Conservation (phyloP, 1,284 basidiomycete species). For the Naganishia albida region DNA sequence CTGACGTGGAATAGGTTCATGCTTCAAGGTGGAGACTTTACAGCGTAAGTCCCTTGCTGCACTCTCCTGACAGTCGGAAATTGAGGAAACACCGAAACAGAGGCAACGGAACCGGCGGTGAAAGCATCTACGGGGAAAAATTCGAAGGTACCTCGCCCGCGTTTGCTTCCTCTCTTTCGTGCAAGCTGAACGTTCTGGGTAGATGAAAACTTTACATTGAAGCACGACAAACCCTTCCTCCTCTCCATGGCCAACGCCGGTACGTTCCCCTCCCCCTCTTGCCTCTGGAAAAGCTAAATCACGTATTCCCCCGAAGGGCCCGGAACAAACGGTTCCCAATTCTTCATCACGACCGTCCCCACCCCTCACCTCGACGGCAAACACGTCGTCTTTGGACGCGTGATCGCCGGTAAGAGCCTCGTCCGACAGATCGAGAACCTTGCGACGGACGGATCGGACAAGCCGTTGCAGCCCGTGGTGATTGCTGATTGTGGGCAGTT, state of each 20-base stretch:
- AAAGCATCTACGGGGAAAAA: slow-evolving; percentile 87
- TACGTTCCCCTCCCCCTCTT: slow-evolving; percentile 8
- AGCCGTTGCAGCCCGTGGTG: slow-evolving; percentile 56
- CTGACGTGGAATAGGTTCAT: slow-evolving; percentile 43
- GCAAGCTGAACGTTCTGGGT: slow-evolving; percentile 17
- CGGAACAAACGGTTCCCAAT: slow-evolving; percentile 64
- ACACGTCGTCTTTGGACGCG: slow-evolving; percentile 77
- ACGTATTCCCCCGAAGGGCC: slow-evolving; percentile 4
- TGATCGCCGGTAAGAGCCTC: slow-evolving; percentile 64
- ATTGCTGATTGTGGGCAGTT: slow-evolving; percentile 61
- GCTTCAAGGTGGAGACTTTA: slow-evolving; percentile 41
- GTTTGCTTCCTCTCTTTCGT: background rate
- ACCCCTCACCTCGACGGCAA: slow-evolving; percentile 63
- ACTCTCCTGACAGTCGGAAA: background rate
- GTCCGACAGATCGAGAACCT: slow-evolving; percentile 68
- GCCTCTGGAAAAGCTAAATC: slow-evolving; percentile 50
- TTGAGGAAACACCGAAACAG: background rate
- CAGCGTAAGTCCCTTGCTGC: background rate
- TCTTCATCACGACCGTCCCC: slow-evolving; percentile 51
- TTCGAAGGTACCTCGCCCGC: slow-evolving; percentile 54
- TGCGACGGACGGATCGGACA: slow-evolving; percentile 61
- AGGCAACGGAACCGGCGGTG: slow-evolving; percentile 82
- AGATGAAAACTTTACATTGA: slow-evolving; percentile 83
- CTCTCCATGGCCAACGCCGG: slow-evolving; percentile 83
- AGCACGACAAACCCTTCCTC: slow-evolving; percentile 78